Percentiles rank a stretch among this genome's conserved stretches.
Conservation (phyloP, 495 filamentous ascomycete genomes). For the Aspergillus kassunensis region DNA sequence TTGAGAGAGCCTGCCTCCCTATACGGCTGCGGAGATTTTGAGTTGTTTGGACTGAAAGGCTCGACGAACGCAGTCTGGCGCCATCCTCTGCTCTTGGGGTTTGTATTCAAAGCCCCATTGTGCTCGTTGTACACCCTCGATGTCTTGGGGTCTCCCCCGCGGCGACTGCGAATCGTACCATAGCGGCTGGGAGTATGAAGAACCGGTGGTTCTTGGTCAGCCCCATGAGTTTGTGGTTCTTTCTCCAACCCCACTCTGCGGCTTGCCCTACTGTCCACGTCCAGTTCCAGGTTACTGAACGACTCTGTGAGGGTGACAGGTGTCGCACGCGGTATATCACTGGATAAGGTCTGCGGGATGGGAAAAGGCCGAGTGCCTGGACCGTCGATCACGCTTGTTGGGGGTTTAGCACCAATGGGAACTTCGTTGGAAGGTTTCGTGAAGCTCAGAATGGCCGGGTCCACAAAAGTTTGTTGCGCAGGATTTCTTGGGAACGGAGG, state of each 20-base stretch:
- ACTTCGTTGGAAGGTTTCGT: slow-evolving; percentile 25
- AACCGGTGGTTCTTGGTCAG: slow-evolving; percentile 6
- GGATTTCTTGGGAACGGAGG: slow-evolving; percentile 11
- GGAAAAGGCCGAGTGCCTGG: slow-evolving; percentile 3
- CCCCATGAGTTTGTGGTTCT: slow-evolving; percentile 11
- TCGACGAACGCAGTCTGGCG: slow-evolving; percentile 76
- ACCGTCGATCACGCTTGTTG: background rate
- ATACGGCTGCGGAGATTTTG: slow-evolving; percentile 21
- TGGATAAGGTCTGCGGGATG: slow-evolving; percentile 10
- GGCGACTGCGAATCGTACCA: slow-evolving; percentile 28
- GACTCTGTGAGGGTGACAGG: slow-evolving; percentile 35
- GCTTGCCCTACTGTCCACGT: slow-evolving; percentile 16
- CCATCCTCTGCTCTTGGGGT: slow-evolving; percentile 66
- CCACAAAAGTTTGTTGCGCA: slow-evolving; percentile 40
- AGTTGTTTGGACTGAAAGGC: slow-evolving; percentile 39
- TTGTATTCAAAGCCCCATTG: slow-evolving; percentile 34
- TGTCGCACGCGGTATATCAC: background rate
- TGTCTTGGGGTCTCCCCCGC: slow-evolving; percentile 30
- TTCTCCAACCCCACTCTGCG: slow-evolving; percentile 16
- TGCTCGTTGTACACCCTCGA: slow-evolving; percentile 26
- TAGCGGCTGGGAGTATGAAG: slow-evolving; percentile 1
- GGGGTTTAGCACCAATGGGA: slow-evolving; percentile 6
- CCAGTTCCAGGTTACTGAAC: slow-evolving; percentile 40
- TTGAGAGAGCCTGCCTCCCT: slow-evolving; percentile 20
- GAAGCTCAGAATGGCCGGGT: slow-evolving; percentile 53